These are phyloP conservation scores for Cladosporium sp. DNA, from an alignment of 2,329 filamentous ascomycete genomes.

Conservation along the genomic window DNA sequence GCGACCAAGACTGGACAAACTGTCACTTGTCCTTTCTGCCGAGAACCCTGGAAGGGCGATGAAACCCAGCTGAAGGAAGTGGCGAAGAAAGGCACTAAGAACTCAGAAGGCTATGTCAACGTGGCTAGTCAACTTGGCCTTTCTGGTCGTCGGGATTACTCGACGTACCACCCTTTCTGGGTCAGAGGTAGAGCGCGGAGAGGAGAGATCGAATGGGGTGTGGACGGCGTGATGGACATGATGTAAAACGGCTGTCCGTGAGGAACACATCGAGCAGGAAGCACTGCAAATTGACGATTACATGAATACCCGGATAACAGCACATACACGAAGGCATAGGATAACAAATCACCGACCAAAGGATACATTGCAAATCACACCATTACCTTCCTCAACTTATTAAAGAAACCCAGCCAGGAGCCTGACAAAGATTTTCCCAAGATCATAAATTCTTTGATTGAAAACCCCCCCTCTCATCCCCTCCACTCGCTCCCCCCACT, in stretches of 20 bases:
- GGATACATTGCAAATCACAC: too few species aligned
- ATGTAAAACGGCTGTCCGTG: too few species aligned
- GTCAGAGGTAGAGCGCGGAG: conserved; percentile 17
- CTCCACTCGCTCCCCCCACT: conserved; percentile 30
- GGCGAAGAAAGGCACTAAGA: conserved; percentile 20
- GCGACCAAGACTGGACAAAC: conserved; percentile 22
- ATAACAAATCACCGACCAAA: not conserved
- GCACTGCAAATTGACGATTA: too few species aligned
- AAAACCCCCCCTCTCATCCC: not conserved
- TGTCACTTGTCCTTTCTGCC: conserved; percentile 32
- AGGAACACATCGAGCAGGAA: too few species aligned
- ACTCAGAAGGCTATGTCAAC: conserved; percentile 32
- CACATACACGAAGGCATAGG: not conserved
- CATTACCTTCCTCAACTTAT: not conserved
- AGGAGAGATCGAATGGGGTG: conserved; percentile 9
- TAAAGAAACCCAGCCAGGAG: not conserved
- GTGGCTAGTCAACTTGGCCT: conserved; percentile 29
- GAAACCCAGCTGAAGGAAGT: conserved; percentile 21
- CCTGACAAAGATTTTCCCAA: not conserved
- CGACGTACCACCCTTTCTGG: conserved; percentile 28
- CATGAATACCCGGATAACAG: not conserved
- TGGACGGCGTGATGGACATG: conserved; percentile 11
- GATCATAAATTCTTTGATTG: too few species aligned
- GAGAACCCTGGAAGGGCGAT: conserved; percentile 26
- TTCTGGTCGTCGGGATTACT: conserved; percentile 27